phyloP scores from a whole-genome alignment of 192 early-diverging fungal species.

The Mortierella antarctica region DNA sequence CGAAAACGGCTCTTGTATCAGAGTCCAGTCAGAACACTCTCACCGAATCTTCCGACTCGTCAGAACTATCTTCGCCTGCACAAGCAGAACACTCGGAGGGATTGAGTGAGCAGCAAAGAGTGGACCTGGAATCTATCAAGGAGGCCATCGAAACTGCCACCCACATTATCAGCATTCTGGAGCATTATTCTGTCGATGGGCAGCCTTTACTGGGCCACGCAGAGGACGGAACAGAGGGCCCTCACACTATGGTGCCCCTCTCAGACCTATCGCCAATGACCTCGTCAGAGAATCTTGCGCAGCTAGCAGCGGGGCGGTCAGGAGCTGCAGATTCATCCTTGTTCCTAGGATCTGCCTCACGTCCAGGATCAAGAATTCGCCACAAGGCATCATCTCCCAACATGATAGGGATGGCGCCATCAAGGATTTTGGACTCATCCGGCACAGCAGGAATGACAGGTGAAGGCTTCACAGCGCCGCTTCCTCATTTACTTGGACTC shows the following conservation, averaged over 20 bases:
- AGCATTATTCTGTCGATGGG: constrained; percentile 49
- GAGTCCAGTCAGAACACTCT: constrained; percentile 16
- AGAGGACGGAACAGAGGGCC: constrained; percentile 32
- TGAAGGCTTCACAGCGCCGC: constrained; percentile 18
- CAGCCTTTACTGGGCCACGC: constrained; percentile 42
- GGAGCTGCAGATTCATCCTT: constrained; percentile 28
- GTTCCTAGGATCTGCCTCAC: constrained; percentile 33
- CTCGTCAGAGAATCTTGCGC: constrained; percentile 43
- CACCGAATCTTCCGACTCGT: constrained; percentile 2
- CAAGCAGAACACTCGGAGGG: background rate
- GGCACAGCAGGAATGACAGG: constrained; percentile 1
- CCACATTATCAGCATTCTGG: constrained; percentile 38
- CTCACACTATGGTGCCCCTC: constrained; percentile 27
- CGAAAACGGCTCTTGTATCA: background rate
- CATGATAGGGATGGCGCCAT: constrained; percentile 7
- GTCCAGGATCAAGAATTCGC: constrained; percentile 33
- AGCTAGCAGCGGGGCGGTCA: constrained; percentile 27
- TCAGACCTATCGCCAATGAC: constrained; percentile 47
- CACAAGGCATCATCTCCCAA: constrained; percentile 33
- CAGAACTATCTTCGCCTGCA: background rate
- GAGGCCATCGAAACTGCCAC: constrained; percentile 52
- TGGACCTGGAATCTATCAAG: constrained; percentile 42
- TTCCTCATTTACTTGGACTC: constrained; percentile 24
- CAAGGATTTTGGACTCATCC: constrained; percentile 27
- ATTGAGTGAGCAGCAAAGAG: constrained; percentile 29